Conservation (phyloP, 441 rosid genomes). For the Erodium texanum region DNA sequence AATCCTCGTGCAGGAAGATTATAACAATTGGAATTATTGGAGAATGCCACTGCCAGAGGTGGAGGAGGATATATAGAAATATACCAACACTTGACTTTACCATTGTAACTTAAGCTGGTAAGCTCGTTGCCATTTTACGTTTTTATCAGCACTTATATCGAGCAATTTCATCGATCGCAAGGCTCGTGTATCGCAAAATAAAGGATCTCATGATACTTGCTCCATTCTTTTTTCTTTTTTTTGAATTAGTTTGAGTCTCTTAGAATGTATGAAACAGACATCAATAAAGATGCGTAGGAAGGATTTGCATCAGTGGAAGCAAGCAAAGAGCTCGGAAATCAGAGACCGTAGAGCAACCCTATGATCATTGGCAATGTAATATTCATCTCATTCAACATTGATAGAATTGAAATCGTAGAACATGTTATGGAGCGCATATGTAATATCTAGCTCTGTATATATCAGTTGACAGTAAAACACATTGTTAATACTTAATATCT, state of each 20-base stretch:
- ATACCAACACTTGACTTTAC: not conserved
- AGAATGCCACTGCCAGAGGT: slow-evolving; percentile 50
- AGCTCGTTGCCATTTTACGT: not conserved
- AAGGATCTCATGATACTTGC: too few relatives aligned
- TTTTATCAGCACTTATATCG: not conserved
- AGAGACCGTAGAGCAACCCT: not conserved
- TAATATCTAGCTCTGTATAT: too few relatives aligned
- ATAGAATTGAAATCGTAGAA: not conserved
- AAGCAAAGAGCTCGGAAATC: not conserved
- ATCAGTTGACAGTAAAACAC: too few relatives aligned
- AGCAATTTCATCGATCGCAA: not conserved
- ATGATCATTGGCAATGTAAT: not conserved
- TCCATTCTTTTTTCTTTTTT: not conserved
- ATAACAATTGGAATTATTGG: slow-evolving; percentile 79
- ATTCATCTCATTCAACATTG: not conserved
- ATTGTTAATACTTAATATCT: too few relatives aligned
- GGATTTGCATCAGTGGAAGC: not conserved
- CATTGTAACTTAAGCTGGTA: not conserved
- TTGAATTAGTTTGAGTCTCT: not conserved
- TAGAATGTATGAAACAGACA: not conserved
- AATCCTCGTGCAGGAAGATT: slow-evolving; percentile 56
- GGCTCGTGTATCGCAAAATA: not conserved
- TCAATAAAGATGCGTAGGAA: not conserved
- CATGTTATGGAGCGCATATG: not conserved
- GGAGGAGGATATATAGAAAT: slow-evolving; percentile 29